A percentile compares a stretch with the other conserved stretches of the same genome.
Evolutionary conservation across 495 filamentous ascomycete species (phyloP).

Genomic region (Hypoxylon fuscum): DNA sequence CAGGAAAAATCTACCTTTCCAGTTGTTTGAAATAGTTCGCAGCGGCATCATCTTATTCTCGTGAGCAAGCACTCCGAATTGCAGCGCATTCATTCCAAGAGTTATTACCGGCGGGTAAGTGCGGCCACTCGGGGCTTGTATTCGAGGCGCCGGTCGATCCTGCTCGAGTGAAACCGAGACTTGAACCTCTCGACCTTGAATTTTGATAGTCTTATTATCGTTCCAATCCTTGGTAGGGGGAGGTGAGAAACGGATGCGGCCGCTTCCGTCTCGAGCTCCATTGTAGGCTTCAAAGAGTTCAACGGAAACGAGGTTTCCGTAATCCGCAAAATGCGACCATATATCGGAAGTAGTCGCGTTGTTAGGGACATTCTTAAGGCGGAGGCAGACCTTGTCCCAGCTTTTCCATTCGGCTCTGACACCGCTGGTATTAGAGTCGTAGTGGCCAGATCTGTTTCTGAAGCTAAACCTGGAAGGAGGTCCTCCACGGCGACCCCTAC

Average conservation of each 20-base stretch:
- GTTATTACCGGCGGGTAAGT: constrained; percentile 40
- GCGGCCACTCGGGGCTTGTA: constrained; percentile 32
- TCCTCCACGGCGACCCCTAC: background rate
- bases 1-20: constrained; percentile 33
- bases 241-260: constrained; percentile 49
- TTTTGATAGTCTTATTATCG: constrained; percentile 12
- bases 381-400: constrained; percentile 35
- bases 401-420: constrained; percentile 40
- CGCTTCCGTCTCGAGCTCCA: constrained; percentile 19
- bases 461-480: too few species aligned
- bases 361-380: constrained; percentile 37
- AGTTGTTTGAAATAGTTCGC: constrained; percentile 54
- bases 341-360: constrained; percentile 41
- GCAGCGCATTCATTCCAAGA: constrained; percentile 47
- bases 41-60: constrained; percentile 56
- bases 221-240: constrained; percentile 43
- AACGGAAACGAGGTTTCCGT: constrained; percentile 46
- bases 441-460: background rate
- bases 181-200: constrained; percentile 13
- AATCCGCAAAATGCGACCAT: constrained; percentile 29
- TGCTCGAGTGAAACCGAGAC: constrained; percentile 20
- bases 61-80: constrained; percentile 60
- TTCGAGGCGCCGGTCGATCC: background rate
- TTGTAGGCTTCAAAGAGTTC: constrained; percentile 43
- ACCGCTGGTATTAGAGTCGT: constrained; percentile 4